phyloP scores from a whole-genome alignment of 148 eudicot genomes.

The Tetragonia tetragonoides region DNA sequence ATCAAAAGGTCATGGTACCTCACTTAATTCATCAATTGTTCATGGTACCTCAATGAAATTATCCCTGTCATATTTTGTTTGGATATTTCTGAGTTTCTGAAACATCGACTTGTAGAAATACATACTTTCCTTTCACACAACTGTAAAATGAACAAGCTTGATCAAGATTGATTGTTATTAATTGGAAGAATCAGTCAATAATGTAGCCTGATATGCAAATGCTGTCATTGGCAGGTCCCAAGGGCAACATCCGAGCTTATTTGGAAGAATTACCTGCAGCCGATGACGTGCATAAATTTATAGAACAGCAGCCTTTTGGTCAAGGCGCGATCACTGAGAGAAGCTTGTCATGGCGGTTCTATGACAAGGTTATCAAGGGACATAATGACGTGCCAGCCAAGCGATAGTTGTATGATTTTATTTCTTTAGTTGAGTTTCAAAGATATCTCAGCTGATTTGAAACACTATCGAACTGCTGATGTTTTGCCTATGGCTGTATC shows the following conservation, averaged over 20 bases:
- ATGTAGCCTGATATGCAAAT: neutral
- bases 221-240: slow-evolving; percentile 50
- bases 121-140: too few species aligned
- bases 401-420: slow-evolving; percentile 10
- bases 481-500: too few species aligned
- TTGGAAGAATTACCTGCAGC: slow-evolving; percentile 53
- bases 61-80: too few species aligned
- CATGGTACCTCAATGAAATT: too few species aligned
- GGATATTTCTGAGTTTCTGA: too few species aligned
- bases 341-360: slow-evolving; percentile 66
- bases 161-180: neutral
- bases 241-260: slow-evolving; percentile 73
- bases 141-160: neutral
- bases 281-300: slow-evolving; percentile 57
- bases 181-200: neutral
- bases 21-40: too few species aligned
- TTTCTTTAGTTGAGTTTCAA: neutral
- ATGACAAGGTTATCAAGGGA: slow-evolving; percentile 48
- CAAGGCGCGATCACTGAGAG: slow-evolving; percentile 68
- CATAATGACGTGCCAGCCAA: slow-evolving; percentile 23
- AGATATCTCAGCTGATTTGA: neutral
- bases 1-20: too few species aligned
- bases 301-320: slow-evolving; percentile 79
- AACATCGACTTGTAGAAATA: too few species aligned
- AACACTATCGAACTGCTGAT: neutral